Conservation (phyloP, 176 grass and related monocot species). For the Olyra latifolia region DNA sequence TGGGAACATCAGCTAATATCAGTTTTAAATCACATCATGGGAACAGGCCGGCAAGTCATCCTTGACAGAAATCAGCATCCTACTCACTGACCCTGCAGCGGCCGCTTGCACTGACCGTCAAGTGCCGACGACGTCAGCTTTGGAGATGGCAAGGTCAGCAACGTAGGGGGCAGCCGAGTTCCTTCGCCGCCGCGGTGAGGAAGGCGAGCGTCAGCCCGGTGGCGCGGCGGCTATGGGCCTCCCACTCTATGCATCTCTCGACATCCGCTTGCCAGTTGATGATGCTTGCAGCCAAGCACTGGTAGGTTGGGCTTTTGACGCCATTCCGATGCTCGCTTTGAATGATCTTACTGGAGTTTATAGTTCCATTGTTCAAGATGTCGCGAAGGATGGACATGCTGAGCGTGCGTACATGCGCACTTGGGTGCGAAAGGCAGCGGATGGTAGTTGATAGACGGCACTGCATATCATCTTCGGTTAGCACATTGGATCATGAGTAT, state of each 20-base stretch:
- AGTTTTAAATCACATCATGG: conserved; percentile 18
- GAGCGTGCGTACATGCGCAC: conserved; percentile 88
- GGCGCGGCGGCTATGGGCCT: conserved; percentile 78
- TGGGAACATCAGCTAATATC: conserved; percentile 41
- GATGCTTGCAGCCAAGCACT: conserved; percentile 47
- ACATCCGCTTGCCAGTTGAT: conserved; percentile 83
- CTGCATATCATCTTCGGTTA: conserved; percentile 56
- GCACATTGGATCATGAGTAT: background rate
- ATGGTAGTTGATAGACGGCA: conserved; percentile 92
- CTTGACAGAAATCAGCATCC: conserved; percentile 35
- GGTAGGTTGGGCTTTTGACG: conserved; percentile 57
- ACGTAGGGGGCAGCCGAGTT: conserved; percentile 75
- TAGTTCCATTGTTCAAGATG: conserved; percentile 62
- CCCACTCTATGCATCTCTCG: conserved; percentile 87
- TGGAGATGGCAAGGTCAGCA: conserved; percentile 41
- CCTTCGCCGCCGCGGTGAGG: conserved; percentile 59
- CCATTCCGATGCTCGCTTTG: conserved; percentile 53
- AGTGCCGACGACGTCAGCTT: conserved; percentile 8
- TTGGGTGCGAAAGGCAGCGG: conserved; percentile 92
- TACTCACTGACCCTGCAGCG: conserved; percentile 37
- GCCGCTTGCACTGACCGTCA: conserved; percentile 23
- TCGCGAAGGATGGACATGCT: conserved; percentile 88
- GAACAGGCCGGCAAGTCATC: conserved; percentile 24
- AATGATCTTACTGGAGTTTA: conserved; percentile 38
- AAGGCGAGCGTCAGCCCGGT: conserved; percentile 77